These are phyloP conservation scores for Aspergillus avenaceus DNA, from an alignment of 495 filamentous ascomycete genomes.

Conservation along the genomic window DNA sequence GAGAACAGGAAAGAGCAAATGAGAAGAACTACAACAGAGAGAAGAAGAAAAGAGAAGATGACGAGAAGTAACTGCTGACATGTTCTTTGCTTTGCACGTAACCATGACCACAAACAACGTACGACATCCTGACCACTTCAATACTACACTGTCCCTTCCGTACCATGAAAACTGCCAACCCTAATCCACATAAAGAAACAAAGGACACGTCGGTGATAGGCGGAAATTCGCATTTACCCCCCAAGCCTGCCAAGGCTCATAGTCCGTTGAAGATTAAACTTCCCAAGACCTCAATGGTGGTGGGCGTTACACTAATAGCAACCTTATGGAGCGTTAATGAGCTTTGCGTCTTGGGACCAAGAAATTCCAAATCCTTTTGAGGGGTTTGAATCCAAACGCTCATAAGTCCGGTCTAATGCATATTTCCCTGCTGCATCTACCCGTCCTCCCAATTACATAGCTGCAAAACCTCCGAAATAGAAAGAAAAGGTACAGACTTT, in stretches of 20 bases:
- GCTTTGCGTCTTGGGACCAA: too few relatives aligned
- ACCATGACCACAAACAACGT: background rate
- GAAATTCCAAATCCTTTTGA: too few relatives aligned
- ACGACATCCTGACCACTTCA: background rate
- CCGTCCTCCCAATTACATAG: too few relatives aligned
- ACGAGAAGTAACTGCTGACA: too few relatives aligned
- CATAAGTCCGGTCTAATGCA: too few relatives aligned
- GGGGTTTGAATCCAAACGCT: too few relatives aligned
- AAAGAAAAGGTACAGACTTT: too few relatives aligned
- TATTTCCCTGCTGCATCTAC: too few relatives aligned
- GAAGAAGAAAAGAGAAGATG: background rate
- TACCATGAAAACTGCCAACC: background rate
- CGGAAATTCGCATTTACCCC: background rate
- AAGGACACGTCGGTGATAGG: background rate
- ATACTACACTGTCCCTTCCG: background rate
- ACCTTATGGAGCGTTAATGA: background rate
- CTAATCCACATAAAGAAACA: background rate
- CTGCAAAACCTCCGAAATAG: too few relatives aligned
- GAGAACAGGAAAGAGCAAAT: background rate
- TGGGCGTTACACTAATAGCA: background rate
- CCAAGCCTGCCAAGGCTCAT: background rate
- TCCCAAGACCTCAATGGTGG: background rate
- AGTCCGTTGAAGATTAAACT: background rate
- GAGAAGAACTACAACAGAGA: background rate
- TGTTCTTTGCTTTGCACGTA: too few relatives aligned